phyloP scores from a whole-genome alignment of 306 rosid genomes.

The Prunus davidiana region DNA sequence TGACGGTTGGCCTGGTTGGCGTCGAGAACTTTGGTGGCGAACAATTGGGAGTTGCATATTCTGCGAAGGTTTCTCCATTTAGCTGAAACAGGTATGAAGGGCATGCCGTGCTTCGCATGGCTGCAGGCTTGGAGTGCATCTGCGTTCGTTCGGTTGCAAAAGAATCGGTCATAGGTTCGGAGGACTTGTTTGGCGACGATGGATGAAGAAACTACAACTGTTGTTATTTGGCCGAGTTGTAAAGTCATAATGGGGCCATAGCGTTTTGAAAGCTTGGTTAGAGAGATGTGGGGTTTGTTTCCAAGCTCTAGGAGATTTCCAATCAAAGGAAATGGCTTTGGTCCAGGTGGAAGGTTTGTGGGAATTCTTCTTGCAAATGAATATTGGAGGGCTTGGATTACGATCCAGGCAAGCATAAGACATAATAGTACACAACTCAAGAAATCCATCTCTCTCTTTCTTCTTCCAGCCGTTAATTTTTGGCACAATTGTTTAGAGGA shows the following conservation, averaged over 20 bases:
- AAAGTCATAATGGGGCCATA: slow-evolving; percentile 39
- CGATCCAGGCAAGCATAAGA: slow-evolving; percentile 3
- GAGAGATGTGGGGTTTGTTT: slow-evolving; percentile 36
- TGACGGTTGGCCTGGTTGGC: slow-evolving; percentile 1
- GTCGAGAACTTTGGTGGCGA: neutral
- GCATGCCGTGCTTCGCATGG: slow-evolving; percentile 16
- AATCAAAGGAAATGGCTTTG: slow-evolving; percentile 33
- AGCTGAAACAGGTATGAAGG: no score
- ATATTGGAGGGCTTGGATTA: slow-evolving; percentile 11
- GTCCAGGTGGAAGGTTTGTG: slow-evolving; percentile 47
- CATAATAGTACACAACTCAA: neutral
- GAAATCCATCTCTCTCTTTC: neutral
- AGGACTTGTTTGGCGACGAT: slow-evolving; percentile 26
- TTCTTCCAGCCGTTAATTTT: neutral
- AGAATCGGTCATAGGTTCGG: slow-evolving; percentile 23
- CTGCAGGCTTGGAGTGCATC: neutral
- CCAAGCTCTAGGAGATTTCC: slow-evolving; percentile 58
- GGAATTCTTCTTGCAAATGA: neutral
- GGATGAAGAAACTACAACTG: slow-evolving; percentile 29
- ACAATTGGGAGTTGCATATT: slow-evolving; percentile 14
- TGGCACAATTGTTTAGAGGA: neutral
- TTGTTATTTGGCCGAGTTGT: slow-evolving; percentile 31
- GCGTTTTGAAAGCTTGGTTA: slow-evolving; percentile 26
- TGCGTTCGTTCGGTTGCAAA: slow-evolving; percentile 30
- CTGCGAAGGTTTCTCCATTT: slow-evolving; percentile 33